These are phyloP conservation scores for Aspergillus saccharolyticus DNA, from an alignment of 495 filamentous ascomycete species.

Conservation along the genomic window DNA sequence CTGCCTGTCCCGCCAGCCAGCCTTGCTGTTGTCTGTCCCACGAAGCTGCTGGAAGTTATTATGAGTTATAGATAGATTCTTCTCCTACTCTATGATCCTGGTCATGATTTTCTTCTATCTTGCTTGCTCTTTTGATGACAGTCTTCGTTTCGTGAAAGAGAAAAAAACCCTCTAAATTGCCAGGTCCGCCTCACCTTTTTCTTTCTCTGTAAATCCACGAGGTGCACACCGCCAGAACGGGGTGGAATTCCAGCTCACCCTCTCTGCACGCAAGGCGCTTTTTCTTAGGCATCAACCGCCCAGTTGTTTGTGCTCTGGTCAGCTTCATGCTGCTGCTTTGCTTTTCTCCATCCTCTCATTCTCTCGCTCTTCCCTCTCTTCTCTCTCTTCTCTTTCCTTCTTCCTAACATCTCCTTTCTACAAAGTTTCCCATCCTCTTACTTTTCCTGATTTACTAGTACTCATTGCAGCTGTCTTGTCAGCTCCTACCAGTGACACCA, in stretches of 20 bases:
- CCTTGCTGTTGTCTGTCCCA: neutral
- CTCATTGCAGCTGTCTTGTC: neutral
- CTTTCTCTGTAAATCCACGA: no score
- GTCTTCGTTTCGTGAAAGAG: neutral
- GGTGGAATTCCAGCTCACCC: neutral
- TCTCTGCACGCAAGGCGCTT: constrained; percentile 5
- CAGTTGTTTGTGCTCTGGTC: neutral
- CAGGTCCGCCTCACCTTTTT: neutral
- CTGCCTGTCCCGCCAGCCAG: neutral
- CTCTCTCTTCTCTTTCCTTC: neutral
- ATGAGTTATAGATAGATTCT: neutral
- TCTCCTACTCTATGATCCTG: neutral
- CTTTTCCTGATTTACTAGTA: neutral
- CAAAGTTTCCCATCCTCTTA: constrained; percentile 2
- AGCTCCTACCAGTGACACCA: neutral
- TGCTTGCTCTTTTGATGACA: neutral
- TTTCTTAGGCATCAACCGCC: neutral
- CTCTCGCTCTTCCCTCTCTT: neutral
- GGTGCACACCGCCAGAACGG: constrained; percentile 12
- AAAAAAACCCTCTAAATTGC: no score
- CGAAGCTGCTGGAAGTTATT: no score
- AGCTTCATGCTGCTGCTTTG: neutral
- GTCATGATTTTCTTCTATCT: neutral
- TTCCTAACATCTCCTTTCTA: no score
- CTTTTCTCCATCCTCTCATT: constrained; percentile 2